Base-by-base conservation (phyloP, 2,329 filamentous ascomycete species). In the Pseudocercospora eumusae region DNA sequence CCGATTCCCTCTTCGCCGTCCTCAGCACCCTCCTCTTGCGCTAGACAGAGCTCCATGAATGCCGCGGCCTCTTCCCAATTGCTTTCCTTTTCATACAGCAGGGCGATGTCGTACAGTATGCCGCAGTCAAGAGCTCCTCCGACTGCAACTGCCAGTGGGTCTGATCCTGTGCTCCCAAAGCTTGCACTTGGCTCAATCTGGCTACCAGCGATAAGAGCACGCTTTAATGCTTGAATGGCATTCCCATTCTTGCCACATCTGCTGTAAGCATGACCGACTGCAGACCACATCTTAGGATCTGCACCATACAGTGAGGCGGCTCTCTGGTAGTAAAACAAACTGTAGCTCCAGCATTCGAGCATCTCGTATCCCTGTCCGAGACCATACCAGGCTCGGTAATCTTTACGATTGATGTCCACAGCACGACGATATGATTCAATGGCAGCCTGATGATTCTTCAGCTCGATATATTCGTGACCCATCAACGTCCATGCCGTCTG, bases 211-310 rank as follows among this genome's bases (percentile, higher is more conserved):
- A 95, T 85, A 7, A 99, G 80, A 0, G 95, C 95, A 40, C 95
- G 89, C 75, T 99, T 99, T 70, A 96, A 86, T 0, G 95, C 92
- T 72, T 96, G 95, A 76, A 99, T 97, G 28, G 92, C 93, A 69
- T 97, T 93, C n/a, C 88, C 84, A 56, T 91, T 82, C 59, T 93
- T 87, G 57, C 88, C 89, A 83, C 97, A 96, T 74, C 93, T 93
- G 64, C 93, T 89, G 66, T 96, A 88, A 74, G 93, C 97, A 33
- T 90, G 90, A 9, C 91, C 95, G 4, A 99, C 92, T 0, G 95
- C 95, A 80, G 95, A 90, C 95, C 95, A 99, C 91, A 99, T 96
- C 77, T 98, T 98, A 0, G 93, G 91, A 70, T 99, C 95, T 83
- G 93, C 97, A 0, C 93, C 92, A n/a, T 93, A 87, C 1, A 99